Evolutionary conservation across 352 stramenopile genomes (phyloP).

Genomic region (Globisporangium yorkense): DNA sequence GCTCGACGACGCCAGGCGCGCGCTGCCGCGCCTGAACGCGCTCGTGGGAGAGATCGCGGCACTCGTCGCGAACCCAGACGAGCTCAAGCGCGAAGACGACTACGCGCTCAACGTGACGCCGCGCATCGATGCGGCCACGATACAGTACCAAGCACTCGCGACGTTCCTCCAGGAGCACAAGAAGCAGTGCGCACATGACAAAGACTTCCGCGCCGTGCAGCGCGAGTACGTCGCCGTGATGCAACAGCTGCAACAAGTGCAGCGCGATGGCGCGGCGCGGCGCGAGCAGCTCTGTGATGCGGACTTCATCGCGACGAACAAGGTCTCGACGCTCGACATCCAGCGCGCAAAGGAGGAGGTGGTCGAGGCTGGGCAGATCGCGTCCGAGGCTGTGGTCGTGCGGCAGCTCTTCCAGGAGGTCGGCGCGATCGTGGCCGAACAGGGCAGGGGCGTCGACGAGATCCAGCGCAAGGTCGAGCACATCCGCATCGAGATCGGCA

Average conservation of each 20-base stretch:
- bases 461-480: conserved; percentile 71
- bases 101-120: conserved; percentile 40
- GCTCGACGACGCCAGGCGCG: conserved; percentile 34
- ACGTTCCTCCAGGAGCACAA: conserved; percentile 60
- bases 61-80: conserved; percentile 22
- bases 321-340: conserved; percentile 60
- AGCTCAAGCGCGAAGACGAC: conserved; percentile 47
- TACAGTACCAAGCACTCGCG: conserved; percentile 57
- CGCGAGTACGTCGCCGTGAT: conserved; percentile 57
- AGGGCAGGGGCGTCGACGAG: conserved; percentile 62
- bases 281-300: conserved; percentile 64
- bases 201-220: conserved; percentile 45
- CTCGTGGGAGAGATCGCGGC: conserved; percentile 33
- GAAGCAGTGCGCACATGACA: conserved; percentile 37
- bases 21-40: conserved; percentile 26
- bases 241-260: conserved; percentile 62
- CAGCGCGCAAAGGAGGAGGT: conserved; percentile 75
- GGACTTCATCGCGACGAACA: conserved; percentile 51
- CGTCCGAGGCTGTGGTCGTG: conserved; percentile 52
- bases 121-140: conserved; percentile 46
- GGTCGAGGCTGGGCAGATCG: conserved; percentile 58
- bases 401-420: conserved; percentile 70
- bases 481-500: conserved; percentile 68
- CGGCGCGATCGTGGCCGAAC: conserved; percentile 48
- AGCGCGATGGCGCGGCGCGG: conserved; percentile 40